Percentiles rank a stretch among this genome's conserved stretches.
Evolutionary conservation across 495 filamentous ascomycete species (phyloP).

Genomic region (Cercophora samala): DNA sequence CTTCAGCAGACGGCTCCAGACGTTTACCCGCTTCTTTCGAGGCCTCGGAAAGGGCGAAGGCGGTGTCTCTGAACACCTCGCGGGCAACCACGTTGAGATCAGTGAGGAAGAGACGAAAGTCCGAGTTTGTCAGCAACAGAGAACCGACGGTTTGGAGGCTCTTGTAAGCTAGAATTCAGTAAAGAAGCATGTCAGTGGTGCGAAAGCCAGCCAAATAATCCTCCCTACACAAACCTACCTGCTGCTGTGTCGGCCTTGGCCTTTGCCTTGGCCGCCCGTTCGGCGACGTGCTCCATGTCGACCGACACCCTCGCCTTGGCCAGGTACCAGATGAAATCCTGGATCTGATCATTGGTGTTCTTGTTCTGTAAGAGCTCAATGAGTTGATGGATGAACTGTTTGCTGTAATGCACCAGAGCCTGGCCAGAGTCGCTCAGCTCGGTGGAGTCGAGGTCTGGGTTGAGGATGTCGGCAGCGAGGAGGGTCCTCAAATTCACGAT

Average conservation of each 20-base stretch:
- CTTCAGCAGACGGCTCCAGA: constrained; percentile 61
- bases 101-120: constrained; percentile 83
- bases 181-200: background rate
- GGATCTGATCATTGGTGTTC: constrained; percentile 79
- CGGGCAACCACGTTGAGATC: constrained; percentile 76
- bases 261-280: constrained; percentile 60
- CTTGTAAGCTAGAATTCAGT: constrained; percentile 59
- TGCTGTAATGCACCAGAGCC: constrained; percentile 65
- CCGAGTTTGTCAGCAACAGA: constrained; percentile 80
- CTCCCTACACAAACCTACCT: constrained; percentile 58
- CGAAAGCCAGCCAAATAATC: background rate
- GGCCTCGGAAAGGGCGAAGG: constrained; percentile 67
- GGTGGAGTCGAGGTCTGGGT: constrained; percentile 67
- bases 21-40: constrained; percentile 70
- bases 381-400: constrained; percentile 68
- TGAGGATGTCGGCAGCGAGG: constrained; percentile 72
- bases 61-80: constrained; percentile 85
- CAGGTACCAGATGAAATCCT: constrained; percentile 88
- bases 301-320: constrained; percentile 66
- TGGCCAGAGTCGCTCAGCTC: constrained; percentile 75
- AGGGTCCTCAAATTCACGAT: constrained; percentile 80
- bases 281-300: constrained; percentile 62
- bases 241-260: constrained; percentile 74
- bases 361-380: constrained; percentile 77
- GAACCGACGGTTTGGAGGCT: constrained; percentile 81